phyloP scores from a whole-genome alignment of 2,329 filamentous ascomycete species.

The Microdochium paspali region DNA sequence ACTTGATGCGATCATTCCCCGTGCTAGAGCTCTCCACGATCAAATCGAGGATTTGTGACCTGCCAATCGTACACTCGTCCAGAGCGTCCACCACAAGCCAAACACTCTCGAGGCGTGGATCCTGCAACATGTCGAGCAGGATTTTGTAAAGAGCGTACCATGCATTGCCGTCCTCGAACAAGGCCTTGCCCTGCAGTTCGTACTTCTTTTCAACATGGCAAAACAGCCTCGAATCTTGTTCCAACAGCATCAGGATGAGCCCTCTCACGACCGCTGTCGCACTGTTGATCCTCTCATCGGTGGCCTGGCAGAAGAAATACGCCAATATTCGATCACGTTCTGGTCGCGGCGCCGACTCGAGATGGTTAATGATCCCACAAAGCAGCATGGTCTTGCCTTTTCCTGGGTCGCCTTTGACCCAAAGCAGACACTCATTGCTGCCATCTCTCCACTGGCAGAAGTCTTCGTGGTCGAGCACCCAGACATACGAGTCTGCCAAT shows the following conservation, averaged over 20 bases:
- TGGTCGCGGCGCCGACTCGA: constrained; percentile 3
- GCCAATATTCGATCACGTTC: constrained; percentile 1
- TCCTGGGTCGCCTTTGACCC: constrained; percentile 27
- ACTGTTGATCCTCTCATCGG: constrained; percentile 13
- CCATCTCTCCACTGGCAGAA: constrained; percentile 16
- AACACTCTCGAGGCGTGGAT: constrained; percentile 16
- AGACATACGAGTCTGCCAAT: constrained; percentile 19
- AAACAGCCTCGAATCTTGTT: constrained; percentile 18
- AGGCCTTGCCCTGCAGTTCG: constrained; percentile 14
- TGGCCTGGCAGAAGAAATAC: constrained; percentile 24
- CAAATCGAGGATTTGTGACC: constrained; percentile 21
- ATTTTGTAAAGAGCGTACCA: constrained; percentile 26
- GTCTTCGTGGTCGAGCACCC: constrained; percentile 19
- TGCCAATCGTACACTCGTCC: constrained; percentile 29
- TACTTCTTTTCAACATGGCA: constrained; percentile 22
- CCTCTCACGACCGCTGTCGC: constrained; percentile 21
- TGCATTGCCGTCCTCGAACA: constrained; percentile 28
- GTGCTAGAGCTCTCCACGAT: constrained; percentile 15
- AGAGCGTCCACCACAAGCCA: constrained; percentile 35
- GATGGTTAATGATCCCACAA: constrained; percentile 25
- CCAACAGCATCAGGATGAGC: constrained; percentile 17
- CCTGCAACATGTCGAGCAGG: constrained; percentile 28
- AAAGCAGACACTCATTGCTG: constrained; percentile 16
- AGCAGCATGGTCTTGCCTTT: constrained; percentile 35
- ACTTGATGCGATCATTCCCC: constrained; percentile 23